Base-by-base conservation (phyloP, 148 eudicot genomes). In the Tetragonia tetragonoides region DNA sequence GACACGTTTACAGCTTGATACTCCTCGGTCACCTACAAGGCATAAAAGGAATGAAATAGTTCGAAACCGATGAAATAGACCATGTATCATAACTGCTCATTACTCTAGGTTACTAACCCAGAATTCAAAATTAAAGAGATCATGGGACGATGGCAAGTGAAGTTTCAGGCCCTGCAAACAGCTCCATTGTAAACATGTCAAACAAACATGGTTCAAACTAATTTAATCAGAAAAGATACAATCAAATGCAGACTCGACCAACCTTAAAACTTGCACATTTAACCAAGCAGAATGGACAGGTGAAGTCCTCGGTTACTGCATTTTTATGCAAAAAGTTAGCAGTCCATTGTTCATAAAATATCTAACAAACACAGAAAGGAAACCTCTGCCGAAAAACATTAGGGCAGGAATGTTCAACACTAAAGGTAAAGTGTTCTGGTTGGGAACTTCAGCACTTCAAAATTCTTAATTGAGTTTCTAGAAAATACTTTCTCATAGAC, bases 241-340 rank as follows among this genome's bases (percentile, higher is more conserved):
- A 54, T 24, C 5, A 56, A 57, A 46, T 1, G 15, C 23, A 71
- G n/a, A 72, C 47, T 68, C 74, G 62, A 78, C 34, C 24, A 79
- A 93, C 99, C 99, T 90, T 87, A 76, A 89, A 95, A 79, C 97
- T 90, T 40, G 91, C 90, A 84, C 97, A 91, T 86, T 89, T 87
- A 23, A 91, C 90, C 92, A 95, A 87, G 87, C 99, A 95, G 83
- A 95, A 93, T 47, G 99, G 94, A 76, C 99, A 95, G 40, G 92
- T 75, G 77, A 95, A 95, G 77, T 95, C 99, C 78, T 90, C 97
- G 4, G 97, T 93, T 65, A 95, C 99, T 95, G 92, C 87, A 84
- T 44, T 70, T 9, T 21, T 23, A 51, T 21, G 44, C 54, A 77
- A 56, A 23, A 68, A 20, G 17, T 47, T 72, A 73, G 75, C 38